Percentiles rank a stretch among this genome's conserved stretches.
Conservation (phyloP, 768 basidiomycete genomes). For the Rhodotorula graminis region DNA sequence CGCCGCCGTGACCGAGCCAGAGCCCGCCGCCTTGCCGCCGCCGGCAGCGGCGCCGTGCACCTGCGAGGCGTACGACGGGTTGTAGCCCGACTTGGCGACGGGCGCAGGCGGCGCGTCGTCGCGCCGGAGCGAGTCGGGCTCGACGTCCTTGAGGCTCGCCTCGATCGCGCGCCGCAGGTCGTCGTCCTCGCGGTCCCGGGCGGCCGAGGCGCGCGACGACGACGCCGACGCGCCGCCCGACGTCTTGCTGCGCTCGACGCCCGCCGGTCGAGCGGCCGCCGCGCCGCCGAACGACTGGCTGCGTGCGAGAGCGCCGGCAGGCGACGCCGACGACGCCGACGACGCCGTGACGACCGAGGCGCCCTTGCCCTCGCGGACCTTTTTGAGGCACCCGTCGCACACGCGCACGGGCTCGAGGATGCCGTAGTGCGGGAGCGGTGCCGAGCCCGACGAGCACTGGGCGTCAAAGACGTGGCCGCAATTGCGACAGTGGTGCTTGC, state of each 20-base stretch:
- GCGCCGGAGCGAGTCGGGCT: neutral
- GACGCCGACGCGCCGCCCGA: conserved; percentile 44
- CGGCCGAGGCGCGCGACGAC: neutral
- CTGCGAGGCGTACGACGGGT: conserved; percentile 50
- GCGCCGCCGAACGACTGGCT: conserved; percentile 50
- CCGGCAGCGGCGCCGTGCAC: conserved; percentile 36
- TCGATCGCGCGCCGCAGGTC: conserved; percentile 92
- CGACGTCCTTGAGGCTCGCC: conserved; percentile 75
- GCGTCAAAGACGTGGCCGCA: conserved; percentile 97
- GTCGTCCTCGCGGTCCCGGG: conserved; percentile 54
- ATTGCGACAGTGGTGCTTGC: conserved; percentile 97
- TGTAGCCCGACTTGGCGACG: conserved; percentile 49
- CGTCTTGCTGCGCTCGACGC: conserved; percentile 23
- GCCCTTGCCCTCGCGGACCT: conserved; percentile 50
- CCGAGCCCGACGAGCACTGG: conserved; percentile 75
- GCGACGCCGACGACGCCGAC: conserved; percentile 25
- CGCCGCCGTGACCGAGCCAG: no score
- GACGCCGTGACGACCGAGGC: neutral
- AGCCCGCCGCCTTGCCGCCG: conserved; percentile 46
- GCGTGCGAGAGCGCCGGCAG: neutral
- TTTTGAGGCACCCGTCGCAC: conserved; percentile 82
- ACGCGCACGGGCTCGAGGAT: conserved; percentile 88
- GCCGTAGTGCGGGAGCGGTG: conserved; percentile 86
- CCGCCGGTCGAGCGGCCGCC: conserved; percentile 48
- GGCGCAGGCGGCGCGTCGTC: neutral